These are phyloP conservation scores for Penstemon davidsonii DNA, from an alignment of 257 asterid genomes.

Conservation along the genomic window DNA sequence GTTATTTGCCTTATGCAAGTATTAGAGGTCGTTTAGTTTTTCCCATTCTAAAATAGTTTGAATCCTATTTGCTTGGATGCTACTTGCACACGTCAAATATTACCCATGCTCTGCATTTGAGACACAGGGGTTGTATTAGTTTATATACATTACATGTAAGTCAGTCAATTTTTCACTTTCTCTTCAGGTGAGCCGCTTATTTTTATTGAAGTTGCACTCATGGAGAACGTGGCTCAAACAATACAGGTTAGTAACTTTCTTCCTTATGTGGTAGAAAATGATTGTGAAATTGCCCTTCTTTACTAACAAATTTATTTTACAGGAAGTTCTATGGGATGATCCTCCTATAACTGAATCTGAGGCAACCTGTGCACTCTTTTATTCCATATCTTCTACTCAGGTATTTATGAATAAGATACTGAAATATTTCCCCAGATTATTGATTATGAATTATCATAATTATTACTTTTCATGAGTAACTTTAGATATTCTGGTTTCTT, in stretches of 20 bases:
- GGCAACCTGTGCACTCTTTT: conserved; percentile 91
- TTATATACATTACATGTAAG: neutral
- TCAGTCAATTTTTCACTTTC: conserved; percentile 24
- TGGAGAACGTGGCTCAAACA: conserved; percentile 76
- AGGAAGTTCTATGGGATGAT: conserved; percentile 96
- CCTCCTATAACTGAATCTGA: conserved; percentile 85
- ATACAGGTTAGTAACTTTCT: conserved; percentile 62
- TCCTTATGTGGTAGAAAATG: conserved; percentile 8
- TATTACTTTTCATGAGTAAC: neutral
- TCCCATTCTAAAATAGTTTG: neutral
- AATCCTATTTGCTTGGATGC: conserved; percentile 16
- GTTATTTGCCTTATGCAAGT: no score
- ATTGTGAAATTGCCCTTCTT: conserved; percentile 20
- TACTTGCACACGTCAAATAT: neutral
- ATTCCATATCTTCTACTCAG: conserved; percentile 97
- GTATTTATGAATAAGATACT: conserved; percentile 36
- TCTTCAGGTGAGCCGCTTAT: conserved; percentile 92
- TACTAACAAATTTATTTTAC: conserved; percentile 27
- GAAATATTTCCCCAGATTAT: conserved; percentile 6
- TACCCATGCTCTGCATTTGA: no score
- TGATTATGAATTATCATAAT: conserved; percentile 1
- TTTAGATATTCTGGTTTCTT: neutral
- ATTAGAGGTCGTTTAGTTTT: no score
- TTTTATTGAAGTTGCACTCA: conserved; percentile 93
- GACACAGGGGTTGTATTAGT: no score